phyloP scores from a whole-genome alignment of 306 rosid genomes.

The Senna tora region DNA sequence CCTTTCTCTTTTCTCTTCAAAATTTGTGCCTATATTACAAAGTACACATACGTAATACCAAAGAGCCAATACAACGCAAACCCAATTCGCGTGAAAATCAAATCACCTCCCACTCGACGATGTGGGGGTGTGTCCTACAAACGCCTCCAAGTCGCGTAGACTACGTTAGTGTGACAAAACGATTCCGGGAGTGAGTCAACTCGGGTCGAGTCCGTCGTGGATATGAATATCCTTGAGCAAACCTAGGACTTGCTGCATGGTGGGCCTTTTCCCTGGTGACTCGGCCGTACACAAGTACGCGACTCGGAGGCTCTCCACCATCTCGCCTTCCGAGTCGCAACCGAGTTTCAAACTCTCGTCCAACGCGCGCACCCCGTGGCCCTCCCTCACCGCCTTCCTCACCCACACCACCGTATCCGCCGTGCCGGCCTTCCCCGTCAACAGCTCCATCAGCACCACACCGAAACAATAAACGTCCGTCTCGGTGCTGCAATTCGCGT shows the following conservation, averaged over 20 bases:
- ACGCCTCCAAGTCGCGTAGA: neutral
- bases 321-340: slow-evolving; percentile 55
- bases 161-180: neutral
- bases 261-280: slow-evolving; percentile 82
- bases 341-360: slow-evolving; percentile 58
- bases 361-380: slow-evolving; percentile 51
- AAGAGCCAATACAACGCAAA: slow-evolving; percentile 12
- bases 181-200: slow-evolving; percentile 10
- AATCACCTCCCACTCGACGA: neutral
- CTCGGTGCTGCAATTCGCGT: slow-evolving; percentile 47
- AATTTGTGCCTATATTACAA: slow-evolving; percentile 22
- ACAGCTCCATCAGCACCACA: slow-evolving; percentile 85
- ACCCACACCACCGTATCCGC: slow-evolving; percentile 90
- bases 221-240: slow-evolving; percentile 79
- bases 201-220: slow-evolving; percentile 36
- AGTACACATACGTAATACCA: neutral
- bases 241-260: slow-evolving; percentile 88
- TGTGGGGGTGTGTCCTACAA: neutral
- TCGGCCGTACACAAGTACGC: slow-evolving; percentile 94
- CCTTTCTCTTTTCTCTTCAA: neutral
- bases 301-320: slow-evolving; percentile 90
- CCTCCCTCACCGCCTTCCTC: slow-evolving; percentile 81
- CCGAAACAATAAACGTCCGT: slow-evolving; percentile 95
- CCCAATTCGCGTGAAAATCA: neutral
- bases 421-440: slow-evolving; percentile 76